Conservation (phyloP, 73 alveolate genomes). For the Paramecium sonneborni region DNA sequence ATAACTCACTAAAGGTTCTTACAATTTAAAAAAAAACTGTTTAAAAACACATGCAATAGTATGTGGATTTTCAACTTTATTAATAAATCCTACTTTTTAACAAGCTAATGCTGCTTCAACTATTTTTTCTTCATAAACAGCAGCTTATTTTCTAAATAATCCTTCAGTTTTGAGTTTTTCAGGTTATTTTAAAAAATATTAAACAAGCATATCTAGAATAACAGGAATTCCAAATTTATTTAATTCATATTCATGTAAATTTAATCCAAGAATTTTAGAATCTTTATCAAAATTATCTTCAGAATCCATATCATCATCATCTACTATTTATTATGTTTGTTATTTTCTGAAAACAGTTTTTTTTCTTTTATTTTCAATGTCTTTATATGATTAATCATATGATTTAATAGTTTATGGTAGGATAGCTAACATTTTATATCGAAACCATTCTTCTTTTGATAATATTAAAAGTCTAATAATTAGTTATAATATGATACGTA, state of each 20-base stretch:
- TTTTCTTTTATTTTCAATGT: not conserved
- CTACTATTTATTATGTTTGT: not conserved
- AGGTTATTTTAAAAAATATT: not conserved
- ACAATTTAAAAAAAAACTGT: not conserved
- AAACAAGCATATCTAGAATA: conserved; percentile 5
- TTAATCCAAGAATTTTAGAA: not conserved
- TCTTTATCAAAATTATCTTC: conserved; percentile 26
- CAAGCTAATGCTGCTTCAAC: conserved; percentile 53
- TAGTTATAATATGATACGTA: not conserved
- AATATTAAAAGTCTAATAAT: not conserved
- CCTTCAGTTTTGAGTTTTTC: conserved; percentile 3
- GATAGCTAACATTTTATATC: not conserved
- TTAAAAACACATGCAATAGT: conserved; percentile 33
- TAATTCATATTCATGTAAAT: not conserved
- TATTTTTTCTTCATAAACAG: conserved; percentile 31
- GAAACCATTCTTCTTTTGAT: conserved; percentile 26
- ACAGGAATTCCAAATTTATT: not conserved
- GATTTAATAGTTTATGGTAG: not conserved
- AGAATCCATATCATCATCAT: conserved; percentile 9
- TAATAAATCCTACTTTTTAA: not conserved
- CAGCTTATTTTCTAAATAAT: conserved; percentile 49
- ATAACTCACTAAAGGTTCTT: conserved; percentile 9
- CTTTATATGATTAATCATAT: conserved; percentile 22
- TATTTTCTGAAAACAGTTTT: not conserved
- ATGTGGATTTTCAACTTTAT: conserved; percentile 32